phyloP scores from a whole-genome alignment of 2,329 filamentous ascomycete genomes.

The Fusarium concolor region DNA sequence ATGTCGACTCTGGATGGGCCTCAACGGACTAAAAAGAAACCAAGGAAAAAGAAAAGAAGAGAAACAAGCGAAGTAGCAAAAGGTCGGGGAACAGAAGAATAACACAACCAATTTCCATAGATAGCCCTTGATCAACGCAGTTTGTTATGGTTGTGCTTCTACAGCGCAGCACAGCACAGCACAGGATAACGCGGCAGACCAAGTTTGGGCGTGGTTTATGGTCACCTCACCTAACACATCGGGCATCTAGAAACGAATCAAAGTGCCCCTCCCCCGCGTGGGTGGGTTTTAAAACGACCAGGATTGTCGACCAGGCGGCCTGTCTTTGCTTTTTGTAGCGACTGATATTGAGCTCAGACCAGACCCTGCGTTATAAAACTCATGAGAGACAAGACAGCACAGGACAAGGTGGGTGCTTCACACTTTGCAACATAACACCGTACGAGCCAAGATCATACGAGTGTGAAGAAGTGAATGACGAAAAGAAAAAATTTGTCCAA shows the following conservation, averaged over 20 bases:
- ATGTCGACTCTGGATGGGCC: conserved; percentile 8
- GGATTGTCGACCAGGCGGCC: conserved; percentile 7
- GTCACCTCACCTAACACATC: conserved; percentile 42
- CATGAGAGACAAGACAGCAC: background rate
- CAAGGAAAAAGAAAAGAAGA: background rate
- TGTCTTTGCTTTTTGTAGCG: conserved; percentile 11
- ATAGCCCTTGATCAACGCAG: conserved; percentile 20
- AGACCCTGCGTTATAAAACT: conserved; percentile 27
- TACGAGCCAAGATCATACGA: conserved; percentile 42
- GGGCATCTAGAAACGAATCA: conserved; percentile 42
- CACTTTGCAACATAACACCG: conserved; percentile 20
- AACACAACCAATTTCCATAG: conserved; percentile 2
- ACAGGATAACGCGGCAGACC: conserved; percentile 43
- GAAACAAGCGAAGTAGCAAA: background rate
- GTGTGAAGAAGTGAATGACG: conserved; percentile 10
- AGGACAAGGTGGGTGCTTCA: background rate
- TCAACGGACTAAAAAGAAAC: conserved; percentile 20
- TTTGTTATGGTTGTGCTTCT: conserved; percentile 8
- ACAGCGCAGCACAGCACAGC: background rate
- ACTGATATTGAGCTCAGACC: conserved; percentile 25
- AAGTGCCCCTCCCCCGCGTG: conserved; percentile 46
- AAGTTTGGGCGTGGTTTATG: conserved; percentile 41
- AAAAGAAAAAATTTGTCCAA: conserved; percentile 26
- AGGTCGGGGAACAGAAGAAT: conserved; percentile 20
- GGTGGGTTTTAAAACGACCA: conserved; percentile 36